Evolutionary conservation across 2,329 filamentous ascomycete species (phyloP).

Genomic region (Myriangium duriaei): DNA sequence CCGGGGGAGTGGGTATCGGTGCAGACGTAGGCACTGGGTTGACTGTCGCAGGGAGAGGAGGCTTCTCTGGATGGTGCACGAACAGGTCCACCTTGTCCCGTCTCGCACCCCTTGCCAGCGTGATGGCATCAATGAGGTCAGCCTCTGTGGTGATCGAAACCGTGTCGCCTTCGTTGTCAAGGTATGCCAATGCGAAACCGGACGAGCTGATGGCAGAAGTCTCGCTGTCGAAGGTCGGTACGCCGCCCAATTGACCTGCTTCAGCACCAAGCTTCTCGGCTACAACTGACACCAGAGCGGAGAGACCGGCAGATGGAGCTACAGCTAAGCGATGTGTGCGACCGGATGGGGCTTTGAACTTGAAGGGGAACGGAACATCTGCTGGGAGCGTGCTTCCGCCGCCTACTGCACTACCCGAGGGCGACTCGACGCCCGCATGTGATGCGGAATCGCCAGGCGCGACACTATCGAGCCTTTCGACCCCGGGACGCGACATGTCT

Average conservation of each 20-base stretch:
- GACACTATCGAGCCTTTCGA: constrained; percentile 70
- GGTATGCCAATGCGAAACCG: constrained; percentile 86
- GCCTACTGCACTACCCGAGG: constrained; percentile 51
- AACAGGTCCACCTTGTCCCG: constrained; percentile 95
- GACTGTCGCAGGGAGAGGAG: constrained; percentile 57
- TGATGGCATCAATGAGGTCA: constrained; percentile 81
- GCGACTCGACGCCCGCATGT: constrained; percentile 72
- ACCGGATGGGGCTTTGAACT: constrained; percentile 94
- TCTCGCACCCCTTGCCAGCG: constrained; percentile 61
- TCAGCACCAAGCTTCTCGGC: constrained; percentile 75
- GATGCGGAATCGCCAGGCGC: constrained; percentile 91
- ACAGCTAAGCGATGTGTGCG: constrained; percentile 89
- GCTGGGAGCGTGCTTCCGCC: constrained; percentile 45
- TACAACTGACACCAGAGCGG: constrained; percentile 64
- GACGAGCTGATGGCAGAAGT: constrained; percentile 63
- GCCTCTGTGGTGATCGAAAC: constrained; percentile 95
- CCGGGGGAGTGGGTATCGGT: constrained; percentile 38
- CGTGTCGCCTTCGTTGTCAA: constrained; percentile 93
- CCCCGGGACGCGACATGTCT: constrained; percentile 46
- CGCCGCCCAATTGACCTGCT: constrained; percentile 70
- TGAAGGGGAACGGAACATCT: constrained; percentile 85
- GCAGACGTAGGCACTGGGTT: constrained; percentile 45
- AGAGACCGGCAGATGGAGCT: constrained; percentile 65
- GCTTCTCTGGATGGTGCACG: constrained; percentile 82
- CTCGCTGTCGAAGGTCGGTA: constrained; percentile 53